Conservation (phyloP, 1,139 yeast species). For the Waltiozyma sp. region DNA sequence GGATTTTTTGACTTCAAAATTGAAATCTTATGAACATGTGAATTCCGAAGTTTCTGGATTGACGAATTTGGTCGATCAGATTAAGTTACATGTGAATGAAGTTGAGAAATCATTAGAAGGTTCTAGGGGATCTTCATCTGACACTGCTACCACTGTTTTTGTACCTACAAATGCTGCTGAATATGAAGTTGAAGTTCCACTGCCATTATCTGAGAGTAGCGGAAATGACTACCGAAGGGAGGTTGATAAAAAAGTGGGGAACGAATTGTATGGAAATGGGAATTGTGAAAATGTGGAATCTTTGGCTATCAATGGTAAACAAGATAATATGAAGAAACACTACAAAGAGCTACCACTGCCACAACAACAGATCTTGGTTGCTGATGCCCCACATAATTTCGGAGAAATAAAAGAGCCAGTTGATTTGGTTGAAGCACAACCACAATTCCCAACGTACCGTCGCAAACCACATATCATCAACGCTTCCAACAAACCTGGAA, state of each 20-base stretch:
- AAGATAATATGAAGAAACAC: neutral
- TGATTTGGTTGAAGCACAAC: no score
- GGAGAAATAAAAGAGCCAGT: no score
- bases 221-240: neutral
- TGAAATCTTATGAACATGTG: neutral
- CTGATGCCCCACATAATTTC: no score
- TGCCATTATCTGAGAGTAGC: conserved; percentile 1
- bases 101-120: conserved; percentile 2
- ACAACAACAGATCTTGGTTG: neutral
- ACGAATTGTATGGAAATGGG: neutral
- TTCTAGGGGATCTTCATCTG: neutral
- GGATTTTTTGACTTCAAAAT: conserved; percentile 7
- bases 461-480: neutral
- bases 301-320: neutral
- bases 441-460: no score
- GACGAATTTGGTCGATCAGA: conserved; percentile 22
- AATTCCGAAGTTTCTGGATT: neutral
- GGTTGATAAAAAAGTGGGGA: neutral
- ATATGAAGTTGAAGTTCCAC: conserved; percentile 6
- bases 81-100: conserved; percentile 19
- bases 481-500: neutral
- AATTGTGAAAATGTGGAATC: neutral
- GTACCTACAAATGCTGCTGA: no score
- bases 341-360: no score
- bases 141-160: neutral